A percentile compares a stretch with the other conserved stretches of the same genome.
phyloP scores from a whole-genome alignment of 805 yeast genomes.

The Helenozyma baotianmanensis region DNA sequence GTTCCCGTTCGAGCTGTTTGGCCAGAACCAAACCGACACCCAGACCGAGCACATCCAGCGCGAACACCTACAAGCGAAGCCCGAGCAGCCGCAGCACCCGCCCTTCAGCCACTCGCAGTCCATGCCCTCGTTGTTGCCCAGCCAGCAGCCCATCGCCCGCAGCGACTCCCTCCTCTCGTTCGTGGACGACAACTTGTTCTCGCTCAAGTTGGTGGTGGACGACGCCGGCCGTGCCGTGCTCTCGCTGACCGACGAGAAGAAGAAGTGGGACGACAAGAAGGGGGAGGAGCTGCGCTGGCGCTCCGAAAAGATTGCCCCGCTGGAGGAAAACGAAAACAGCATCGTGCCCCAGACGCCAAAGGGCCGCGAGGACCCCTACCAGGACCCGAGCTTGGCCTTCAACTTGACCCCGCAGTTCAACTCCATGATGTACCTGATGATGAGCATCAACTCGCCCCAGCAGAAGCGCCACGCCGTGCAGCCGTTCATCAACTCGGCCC shows the following conservation, averaged over 20 bases:
- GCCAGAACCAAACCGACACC: too few species aligned
- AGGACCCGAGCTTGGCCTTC: conserved; percentile 15
- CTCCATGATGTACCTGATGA: conserved; percentile 35
- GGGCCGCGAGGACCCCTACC: conserved; percentile 22
- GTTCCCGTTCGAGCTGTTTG: too few species aligned
- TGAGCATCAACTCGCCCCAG: conserved; percentile 32
- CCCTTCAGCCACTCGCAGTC: too few species aligned
- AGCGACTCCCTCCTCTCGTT: too few species aligned
- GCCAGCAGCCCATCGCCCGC: too few species aligned
- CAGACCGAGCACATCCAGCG: too few species aligned
- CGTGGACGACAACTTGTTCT: conserved; percentile 16
- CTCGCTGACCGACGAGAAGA: conserved; percentile 8
- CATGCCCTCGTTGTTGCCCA: too few species aligned
- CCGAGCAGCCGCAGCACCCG: too few species aligned
- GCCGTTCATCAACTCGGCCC: conserved; percentile 17
- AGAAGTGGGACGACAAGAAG: background rate
- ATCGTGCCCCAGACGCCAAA: conserved; percentile 34
- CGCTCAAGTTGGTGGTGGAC: conserved; percentile 34
- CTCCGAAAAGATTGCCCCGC: too few species aligned
- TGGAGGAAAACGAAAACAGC: conserved; percentile 1
- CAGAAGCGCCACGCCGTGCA: conserved; percentile 30
- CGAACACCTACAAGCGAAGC: too few species aligned
- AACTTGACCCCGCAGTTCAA: conserved; percentile 40
- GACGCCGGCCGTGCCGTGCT: conserved; percentile 40
- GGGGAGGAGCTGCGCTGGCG: too few species aligned